Evolutionary conservation across 1,139 yeast species (phyloP).

Genomic region (Debaryomyces singareniensis): DNA sequence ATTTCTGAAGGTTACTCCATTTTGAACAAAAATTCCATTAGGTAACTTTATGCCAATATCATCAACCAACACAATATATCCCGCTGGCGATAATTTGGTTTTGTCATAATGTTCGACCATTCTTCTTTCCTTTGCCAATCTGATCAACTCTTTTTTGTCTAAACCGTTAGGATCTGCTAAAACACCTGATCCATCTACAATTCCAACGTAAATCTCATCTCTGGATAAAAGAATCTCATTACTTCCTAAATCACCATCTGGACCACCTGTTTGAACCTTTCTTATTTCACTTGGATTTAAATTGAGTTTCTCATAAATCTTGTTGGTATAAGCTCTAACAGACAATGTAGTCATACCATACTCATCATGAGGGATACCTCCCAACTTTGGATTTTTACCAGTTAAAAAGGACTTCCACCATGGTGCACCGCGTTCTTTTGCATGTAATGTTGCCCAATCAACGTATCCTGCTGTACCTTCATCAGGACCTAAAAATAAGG

Average conservation of each 20-base stretch:
- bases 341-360: constrained; percentile 97
- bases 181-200: constrained; percentile 96
- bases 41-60: constrained; percentile 79
- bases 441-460: constrained; percentile 98
- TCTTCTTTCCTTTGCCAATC: constrained; percentile 72
- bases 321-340: constrained; percentile 87
- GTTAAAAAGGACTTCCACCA: constrained; percentile 99
- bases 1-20: constrained; percentile 92
- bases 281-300: constrained; percentile 53
- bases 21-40: constrained; percentile 64
- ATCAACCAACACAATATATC: constrained; percentile 81
- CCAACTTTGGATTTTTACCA: constrained; percentile 85
- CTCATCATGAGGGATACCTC: constrained; percentile 98
- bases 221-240: constrained; percentile 85
- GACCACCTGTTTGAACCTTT: constrained; percentile 97
- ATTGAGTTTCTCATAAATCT: constrained; percentile 72
- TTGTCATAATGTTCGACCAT: constrained; percentile 70
- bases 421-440: constrained; percentile 88
- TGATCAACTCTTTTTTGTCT: constrained; percentile 67
- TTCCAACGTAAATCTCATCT: constrained; percentile 76
- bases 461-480: constrained; percentile 96
- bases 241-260: constrained; percentile 97
- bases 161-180: constrained; percentile 88
- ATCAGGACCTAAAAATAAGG: constrained; percentile 95
- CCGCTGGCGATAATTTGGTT: constrained; percentile 60